These are phyloP conservation scores for Apodospora peruviana DNA, from an alignment of 495 filamentous ascomycete species.

Conservation along the genomic window DNA sequence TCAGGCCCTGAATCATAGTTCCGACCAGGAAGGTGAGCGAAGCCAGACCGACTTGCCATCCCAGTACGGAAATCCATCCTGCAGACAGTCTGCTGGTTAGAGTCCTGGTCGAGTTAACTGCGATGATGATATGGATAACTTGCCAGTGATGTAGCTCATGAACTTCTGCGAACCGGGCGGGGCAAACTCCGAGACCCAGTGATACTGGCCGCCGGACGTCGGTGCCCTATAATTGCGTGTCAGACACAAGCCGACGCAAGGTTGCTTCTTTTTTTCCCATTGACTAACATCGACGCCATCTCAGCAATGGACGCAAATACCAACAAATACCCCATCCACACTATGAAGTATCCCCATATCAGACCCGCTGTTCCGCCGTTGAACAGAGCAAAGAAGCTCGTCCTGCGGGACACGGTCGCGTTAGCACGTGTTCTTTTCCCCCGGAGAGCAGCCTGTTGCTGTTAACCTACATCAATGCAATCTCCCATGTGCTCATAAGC, in stretches of 20 bases:
- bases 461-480: constrained; percentile 20
- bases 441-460: neutral
- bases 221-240: constrained; percentile 9
- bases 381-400: constrained; percentile 15
- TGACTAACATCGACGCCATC: constrained; percentile 26
- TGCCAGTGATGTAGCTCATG: constrained; percentile 50
- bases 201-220: constrained; percentile 28
- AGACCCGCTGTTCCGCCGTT: constrained; percentile 29
- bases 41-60: constrained; percentile 56
- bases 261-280: neutral
- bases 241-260: neutral
- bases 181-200: constrained; percentile 56
- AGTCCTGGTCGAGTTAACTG: neutral
- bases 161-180: constrained; percentile 48
- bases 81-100: neutral
- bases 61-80: constrained; percentile 56
- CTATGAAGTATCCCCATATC: constrained; percentile 27
- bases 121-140: neutral
- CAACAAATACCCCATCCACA: constrained; percentile 26
- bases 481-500: constrained; percentile 48
- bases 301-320: constrained; percentile 25
- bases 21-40: constrained; percentile 51
- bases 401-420: constrained; percentile 1
- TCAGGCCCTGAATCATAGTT: constrained; percentile 55
- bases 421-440: neutral